Conservation (phyloP, 805 yeast species). For the Pichia deserticola region DNA sequence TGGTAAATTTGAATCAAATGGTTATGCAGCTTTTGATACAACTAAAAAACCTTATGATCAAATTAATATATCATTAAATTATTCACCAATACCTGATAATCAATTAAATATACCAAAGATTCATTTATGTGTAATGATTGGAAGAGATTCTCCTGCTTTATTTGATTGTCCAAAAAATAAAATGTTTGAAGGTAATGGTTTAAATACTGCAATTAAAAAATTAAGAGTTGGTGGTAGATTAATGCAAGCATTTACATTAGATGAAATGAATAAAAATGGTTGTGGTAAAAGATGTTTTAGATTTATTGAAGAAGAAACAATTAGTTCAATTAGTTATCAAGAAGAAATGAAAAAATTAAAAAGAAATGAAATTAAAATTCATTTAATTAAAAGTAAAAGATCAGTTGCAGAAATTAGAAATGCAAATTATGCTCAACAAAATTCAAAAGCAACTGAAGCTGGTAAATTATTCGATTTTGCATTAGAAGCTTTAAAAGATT, state of each 20-base stretch:
- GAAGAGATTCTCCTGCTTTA: constrained; percentile 59
- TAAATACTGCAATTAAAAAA: constrained; percentile 66
- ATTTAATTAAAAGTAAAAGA: constrained; percentile 58
- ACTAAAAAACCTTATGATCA: constrained; percentile 13
- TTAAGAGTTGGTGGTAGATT: constrained; percentile 75
- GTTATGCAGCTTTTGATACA: constrained; percentile 20
- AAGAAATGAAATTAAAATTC: constrained; percentile 68
- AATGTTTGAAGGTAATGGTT: constrained; percentile 50
- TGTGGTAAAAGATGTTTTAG: constrained; percentile 73
- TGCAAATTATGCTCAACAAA: constrained; percentile 83
- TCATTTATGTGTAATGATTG: constrained; percentile 73
- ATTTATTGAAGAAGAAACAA: constrained; percentile 57
- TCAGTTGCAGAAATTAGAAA: constrained; percentile 68
- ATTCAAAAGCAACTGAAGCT: constrained; percentile 56
- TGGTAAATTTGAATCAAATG: constrained; percentile 30
- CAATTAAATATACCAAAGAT: constrained; percentile 53
- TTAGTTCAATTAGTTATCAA: constrained; percentile 44
- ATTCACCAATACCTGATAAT: constrained; percentile 42
- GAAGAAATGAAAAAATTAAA: constrained; percentile 28
- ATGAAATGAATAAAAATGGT: constrained; percentile 75
- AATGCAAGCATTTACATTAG: constrained; percentile 88
- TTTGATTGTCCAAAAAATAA: constrained; percentile 64
- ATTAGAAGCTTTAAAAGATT: constrained; percentile 53
- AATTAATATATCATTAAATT: constrained; percentile 29
- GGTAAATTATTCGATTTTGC: constrained; percentile 81